Evolutionary conservation across 1,284 basidiomycete species (phyloP), one percentile per base, ranked within the genome.

Genomic region (Termitomyces sp.): DNA sequence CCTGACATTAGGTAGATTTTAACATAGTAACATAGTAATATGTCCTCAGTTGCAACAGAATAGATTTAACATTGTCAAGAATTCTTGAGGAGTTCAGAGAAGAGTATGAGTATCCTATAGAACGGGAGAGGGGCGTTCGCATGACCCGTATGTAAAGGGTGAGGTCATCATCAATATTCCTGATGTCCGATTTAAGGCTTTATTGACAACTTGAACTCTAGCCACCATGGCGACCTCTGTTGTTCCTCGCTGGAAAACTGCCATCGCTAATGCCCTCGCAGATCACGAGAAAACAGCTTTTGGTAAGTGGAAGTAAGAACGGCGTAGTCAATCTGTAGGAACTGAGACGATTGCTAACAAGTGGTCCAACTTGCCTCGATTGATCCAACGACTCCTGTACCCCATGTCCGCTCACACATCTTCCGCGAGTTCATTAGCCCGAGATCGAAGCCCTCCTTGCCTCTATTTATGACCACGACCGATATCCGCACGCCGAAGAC

Each of bases 341-440:
- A 12, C 21, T 21, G 28, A 48, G 44, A 42, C 8, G 8, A 38
- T 26, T 38, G 40, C 44, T 44, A 7, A 12, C 5, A 58, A 86
- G 84, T 80, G 26, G 71, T 84, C 53, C 85, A 86, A 61, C 65
- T 86, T 44, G 81, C 86, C 0, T 83, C 85, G 1, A 64, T 83
- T 54, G 81, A 82, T 57, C 55, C 70, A 7, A 61, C 65, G 1
- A 61, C 65, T 30, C 61, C 63, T 7, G 55, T 67, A 34, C 83
- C 85, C 2, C 79, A 73, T 56, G 84, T 83, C 36, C 84, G 87
- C 58, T 79, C 83, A 0, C 74, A 77, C 55, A 68, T 86, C 53
- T 80, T 85, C 57, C 79, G 86, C 41, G 71, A 64, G 6, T 81
- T 86, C 65, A 59, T 88, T 45, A 62, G 71, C 7, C 71, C 77